Evolutionary conservation across 2,329 filamentous ascomycete genomes (phyloP).

Genomic region (Rosellinia necatrix): DNA sequence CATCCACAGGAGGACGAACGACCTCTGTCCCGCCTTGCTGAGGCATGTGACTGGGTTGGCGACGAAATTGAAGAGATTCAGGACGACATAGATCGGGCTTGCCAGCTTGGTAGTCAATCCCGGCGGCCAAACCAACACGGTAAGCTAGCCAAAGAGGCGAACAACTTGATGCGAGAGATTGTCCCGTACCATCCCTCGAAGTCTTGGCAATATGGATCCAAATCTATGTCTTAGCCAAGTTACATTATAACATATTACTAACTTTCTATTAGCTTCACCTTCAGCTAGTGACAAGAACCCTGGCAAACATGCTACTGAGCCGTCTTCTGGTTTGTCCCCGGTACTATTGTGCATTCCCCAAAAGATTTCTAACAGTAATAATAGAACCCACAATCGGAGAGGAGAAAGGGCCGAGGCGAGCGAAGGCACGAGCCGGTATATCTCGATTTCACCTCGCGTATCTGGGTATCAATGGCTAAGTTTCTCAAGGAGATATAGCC

Average conservation of each 20-base stretch:
- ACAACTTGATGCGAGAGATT: conserved; percentile 13
- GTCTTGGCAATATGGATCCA: no score
- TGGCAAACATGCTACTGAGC: neutral
- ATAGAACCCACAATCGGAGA: conserved; percentile 1
- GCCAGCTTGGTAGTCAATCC: neutral
- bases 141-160: neutral
- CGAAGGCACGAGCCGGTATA: conserved; percentile 8
- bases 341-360: neutral
- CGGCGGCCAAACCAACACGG: neutral
- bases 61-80: conserved; percentile 20
- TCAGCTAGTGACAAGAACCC: neutral
- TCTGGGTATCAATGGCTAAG: neutral
- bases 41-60: conserved; percentile 25
- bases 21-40: conserved; percentile 5
- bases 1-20: conserved; percentile 20
- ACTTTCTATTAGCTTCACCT: conserved; percentile 1
- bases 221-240: neutral
- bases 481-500: neutral
- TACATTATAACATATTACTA: neutral
- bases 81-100: conserved; percentile 17
- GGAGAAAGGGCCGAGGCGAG: neutral
- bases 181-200: no score
- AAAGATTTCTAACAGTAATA: neutral
- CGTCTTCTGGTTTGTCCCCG: neutral
- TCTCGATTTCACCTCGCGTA: neutral